Evolutionary conservation across 352 stramenopile genomes (phyloP), one percentile per base, ranked within the genome.

Genomic region (Lagenidium sp.): DNA sequence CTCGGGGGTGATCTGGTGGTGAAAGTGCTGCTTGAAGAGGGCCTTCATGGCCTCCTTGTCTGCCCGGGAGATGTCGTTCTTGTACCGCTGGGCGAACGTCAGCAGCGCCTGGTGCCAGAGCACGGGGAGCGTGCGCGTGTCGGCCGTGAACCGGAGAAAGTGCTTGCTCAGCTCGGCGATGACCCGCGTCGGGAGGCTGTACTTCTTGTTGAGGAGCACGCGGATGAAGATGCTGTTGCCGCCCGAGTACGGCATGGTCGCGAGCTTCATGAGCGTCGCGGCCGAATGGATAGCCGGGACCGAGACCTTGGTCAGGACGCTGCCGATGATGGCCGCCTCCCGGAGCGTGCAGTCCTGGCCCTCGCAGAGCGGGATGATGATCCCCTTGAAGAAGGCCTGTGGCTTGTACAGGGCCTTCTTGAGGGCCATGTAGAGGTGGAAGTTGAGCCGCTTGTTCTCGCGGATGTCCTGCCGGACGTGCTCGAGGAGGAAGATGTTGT

Each of bases 121-220:
- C 36, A 99, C 96, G 4, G 96, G 96, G 35, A 99, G 74, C 51
- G 63, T 72, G 56, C 82, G 77, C 44, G 76, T 65, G 57, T 93
- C 85, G 18, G 64, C 52, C 47, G 83, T 84, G 66, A 99, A 99
- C 36, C 63, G 66, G 23, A 92, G 55, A 69, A 99, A 99, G 67
- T 99, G 94, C 55, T 91, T 77, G 32, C 97, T 94, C 36, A 99
- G 71, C 50, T 94, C 94, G 28, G 77, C 74, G 64, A 99, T 97
- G 21, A 99, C 96, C 29, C 85, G 82, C 45, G 91, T 97, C 4
- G 97, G 97, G 26, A 99, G 74, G 41, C 93, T 97, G 75, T 99
- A 99, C 73, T 99, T 99, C 67, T 99, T 99, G 77, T 99, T 97
- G 22, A 99, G 78, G 11, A 99, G 74, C 24, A 98, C 87, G 32